Evolutionary conservation across 2,329 filamentous ascomycete species (phyloP).

Genomic region (Xylaria sp.): DNA sequence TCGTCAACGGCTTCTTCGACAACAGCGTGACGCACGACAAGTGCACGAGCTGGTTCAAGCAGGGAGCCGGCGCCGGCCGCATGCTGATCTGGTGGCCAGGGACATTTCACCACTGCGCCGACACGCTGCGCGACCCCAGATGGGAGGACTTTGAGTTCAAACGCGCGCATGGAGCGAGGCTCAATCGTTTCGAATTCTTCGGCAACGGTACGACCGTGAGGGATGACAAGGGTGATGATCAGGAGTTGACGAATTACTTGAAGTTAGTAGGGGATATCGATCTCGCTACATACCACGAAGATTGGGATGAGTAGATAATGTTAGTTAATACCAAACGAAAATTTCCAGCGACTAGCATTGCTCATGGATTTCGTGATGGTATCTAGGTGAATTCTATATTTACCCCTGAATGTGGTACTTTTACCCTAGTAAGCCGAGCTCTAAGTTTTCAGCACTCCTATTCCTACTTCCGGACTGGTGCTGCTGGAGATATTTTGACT

Average conservation of each 20-base stretch:
- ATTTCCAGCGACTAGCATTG: no score
- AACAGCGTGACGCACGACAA: constrained; percentile 12
- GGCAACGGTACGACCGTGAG: constrained; percentile 3
- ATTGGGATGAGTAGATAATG: constrained; percentile 14
- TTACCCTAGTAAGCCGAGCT: no score
- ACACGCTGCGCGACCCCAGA: neutral
- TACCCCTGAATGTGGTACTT: no score
- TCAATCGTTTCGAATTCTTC: constrained; percentile 11
- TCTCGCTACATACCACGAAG: constrained; percentile 1
- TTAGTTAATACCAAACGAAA: no score
- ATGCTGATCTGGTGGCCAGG: constrained; percentile 7
- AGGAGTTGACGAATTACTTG: constrained; percentile 12
- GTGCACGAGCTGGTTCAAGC: constrained; percentile 11
- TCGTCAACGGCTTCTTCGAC: constrained; percentile 8
- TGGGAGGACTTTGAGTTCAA: constrained; percentile 12
- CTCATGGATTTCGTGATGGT: no score
- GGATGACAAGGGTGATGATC: neutral
- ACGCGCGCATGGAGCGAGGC: neutral
- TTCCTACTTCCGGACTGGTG: no score
- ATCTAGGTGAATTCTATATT: no score
- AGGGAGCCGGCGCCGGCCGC: neutral
- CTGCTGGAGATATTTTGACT: no score
- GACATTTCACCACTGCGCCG: neutral
- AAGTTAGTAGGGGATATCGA: constrained; percentile 9
- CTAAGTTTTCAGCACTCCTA: no score